Percentiles rank a stretch among this genome's conserved stretches.
phyloP scores from a whole-genome alignment of 1,139 yeast species.

The Lipomyces yarrowii region DNA sequence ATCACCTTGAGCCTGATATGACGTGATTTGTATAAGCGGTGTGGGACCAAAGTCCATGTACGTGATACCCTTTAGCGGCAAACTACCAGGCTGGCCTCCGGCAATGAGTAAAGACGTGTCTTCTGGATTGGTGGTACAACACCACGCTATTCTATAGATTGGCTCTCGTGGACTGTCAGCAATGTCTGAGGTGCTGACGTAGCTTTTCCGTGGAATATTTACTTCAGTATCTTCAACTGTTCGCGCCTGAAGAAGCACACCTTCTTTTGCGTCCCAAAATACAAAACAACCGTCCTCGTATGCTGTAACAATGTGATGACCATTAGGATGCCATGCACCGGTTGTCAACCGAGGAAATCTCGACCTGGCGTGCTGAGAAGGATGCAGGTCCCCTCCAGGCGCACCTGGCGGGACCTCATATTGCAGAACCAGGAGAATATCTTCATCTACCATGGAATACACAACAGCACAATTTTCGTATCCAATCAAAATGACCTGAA shows the following conservation, averaged over 20 bases:
- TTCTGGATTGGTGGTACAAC: conserved; percentile 70
- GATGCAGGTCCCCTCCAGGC: conserved; percentile 60
- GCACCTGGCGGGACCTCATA: conserved; percentile 65
- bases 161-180: conserved; percentile 40
- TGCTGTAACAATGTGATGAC: conserved; percentile 75
- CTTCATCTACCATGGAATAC: conserved; percentile 66
- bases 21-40: conserved; percentile 74
- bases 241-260: conserved; percentile 73
- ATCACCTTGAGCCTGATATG: conserved; percentile 78
- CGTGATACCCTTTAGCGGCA: conserved; percentile 58
- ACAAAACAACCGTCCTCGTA: conserved; percentile 83
- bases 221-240: conserved; percentile 66
- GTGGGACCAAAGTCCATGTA: conserved; percentile 80
- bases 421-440: conserved; percentile 57
- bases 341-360: conserved; percentile 58
- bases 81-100: conserved; percentile 60
- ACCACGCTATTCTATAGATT: conserved; percentile 60
- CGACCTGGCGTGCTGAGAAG: conserved; percentile 33
- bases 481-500: conserved; percentile 73
- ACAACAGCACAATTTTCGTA: conserved; percentile 71
- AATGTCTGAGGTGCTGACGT: conserved; percentile 20
- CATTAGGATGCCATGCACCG: conserved; percentile 90
- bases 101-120: conserved; percentile 70
- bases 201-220: conserved; percentile 51
- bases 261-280: conserved; percentile 89